Evolutionary conservation across 2,329 filamentous ascomycete species (phyloP).

Genomic region (Graphilbum sp.): DNA sequence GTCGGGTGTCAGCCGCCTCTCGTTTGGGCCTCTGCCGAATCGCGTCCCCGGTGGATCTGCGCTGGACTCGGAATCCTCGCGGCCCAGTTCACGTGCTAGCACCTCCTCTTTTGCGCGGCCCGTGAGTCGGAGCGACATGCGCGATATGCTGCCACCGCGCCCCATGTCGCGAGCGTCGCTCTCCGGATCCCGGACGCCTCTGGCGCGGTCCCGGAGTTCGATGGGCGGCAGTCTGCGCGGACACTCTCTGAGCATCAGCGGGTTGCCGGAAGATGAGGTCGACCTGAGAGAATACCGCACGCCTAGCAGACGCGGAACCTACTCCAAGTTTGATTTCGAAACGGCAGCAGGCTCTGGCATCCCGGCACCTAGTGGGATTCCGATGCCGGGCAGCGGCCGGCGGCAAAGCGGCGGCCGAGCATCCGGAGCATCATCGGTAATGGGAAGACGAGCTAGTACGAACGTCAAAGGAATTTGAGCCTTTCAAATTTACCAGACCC

Average conservation of each 20-base stretch:
- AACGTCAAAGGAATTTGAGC: constrained; percentile 17
- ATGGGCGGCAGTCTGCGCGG: constrained; percentile 47
- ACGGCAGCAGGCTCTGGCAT: constrained; percentile 14
- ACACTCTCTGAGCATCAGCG: constrained; percentile 40
- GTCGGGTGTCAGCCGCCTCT: constrained; percentile 45
- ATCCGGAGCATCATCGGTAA: not conserved
- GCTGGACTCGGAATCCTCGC: constrained; percentile 31
- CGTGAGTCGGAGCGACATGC: constrained; percentile 28
- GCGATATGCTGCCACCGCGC: constrained; percentile 34
- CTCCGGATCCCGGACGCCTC: constrained; percentile 43
- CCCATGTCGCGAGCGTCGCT: constrained; percentile 51
- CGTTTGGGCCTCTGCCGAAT: constrained; percentile 45
- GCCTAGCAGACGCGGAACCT: constrained; percentile 39
- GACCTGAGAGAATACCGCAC: constrained; percentile 27
- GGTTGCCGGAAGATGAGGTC: constrained; percentile 30
- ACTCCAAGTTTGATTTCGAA: constrained; percentile 30
- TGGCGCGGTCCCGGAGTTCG: constrained; percentile 56
- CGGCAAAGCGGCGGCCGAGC: constrained; percentile 12
- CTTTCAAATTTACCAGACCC: no score
- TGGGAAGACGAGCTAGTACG: constrained; percentile 12
- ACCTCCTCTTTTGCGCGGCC: constrained; percentile 37
- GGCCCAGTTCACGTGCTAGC: constrained; percentile 61
- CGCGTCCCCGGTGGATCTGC: constrained; percentile 22
- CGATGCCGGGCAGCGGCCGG: constrained; percentile 25
- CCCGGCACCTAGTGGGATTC: constrained; percentile 27